A percentile compares a stretch with the other conserved stretches of the same genome.
phyloP scores from a whole-genome alignment of 75 land plant genomes.

The Selaginella moellendorffii region DNA sequence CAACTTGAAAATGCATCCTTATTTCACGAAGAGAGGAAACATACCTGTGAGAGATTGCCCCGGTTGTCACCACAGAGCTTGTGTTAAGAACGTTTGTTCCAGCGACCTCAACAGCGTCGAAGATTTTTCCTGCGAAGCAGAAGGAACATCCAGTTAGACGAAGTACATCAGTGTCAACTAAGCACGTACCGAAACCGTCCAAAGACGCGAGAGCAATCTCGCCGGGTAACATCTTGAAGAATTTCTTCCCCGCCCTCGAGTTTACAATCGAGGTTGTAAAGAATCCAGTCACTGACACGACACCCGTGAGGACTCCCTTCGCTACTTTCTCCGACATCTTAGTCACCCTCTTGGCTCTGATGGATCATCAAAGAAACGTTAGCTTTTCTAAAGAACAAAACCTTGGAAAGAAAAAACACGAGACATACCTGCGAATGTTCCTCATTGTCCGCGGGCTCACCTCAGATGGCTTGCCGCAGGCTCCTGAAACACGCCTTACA shows the following conservation, averaged over 20 bases:
- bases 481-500: background rate
- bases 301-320: background rate
- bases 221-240: background rate
- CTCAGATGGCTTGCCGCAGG: constrained; percentile 2
- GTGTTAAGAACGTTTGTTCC: constrained; percentile 43
- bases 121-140: constrained; percentile 35
- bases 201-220: background rate
- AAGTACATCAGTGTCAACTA: too few relatives aligned
- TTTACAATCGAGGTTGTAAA: background rate
- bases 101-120: constrained; percentile 78
- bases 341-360: background rate
- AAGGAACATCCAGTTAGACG: too few relatives aligned
- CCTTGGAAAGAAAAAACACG: background rate
- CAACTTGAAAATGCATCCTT: background rate
- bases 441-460: constrained; percentile 8
- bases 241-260: background rate
- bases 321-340: background rate
- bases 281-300: background rate
- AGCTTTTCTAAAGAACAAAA: background rate
- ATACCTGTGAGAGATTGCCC: constrained; percentile 50
- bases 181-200: background rate
- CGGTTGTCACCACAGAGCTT: constrained; percentile 39
- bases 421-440: constrained; percentile 10
- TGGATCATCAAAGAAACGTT: background rate
- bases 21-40: background rate